A percentile compares a stretch with the other conserved stretches of the same genome.
Conservation (phyloP, 2,329 filamentous ascomycete genomes). For the Verticillium tricorpus region DNA sequence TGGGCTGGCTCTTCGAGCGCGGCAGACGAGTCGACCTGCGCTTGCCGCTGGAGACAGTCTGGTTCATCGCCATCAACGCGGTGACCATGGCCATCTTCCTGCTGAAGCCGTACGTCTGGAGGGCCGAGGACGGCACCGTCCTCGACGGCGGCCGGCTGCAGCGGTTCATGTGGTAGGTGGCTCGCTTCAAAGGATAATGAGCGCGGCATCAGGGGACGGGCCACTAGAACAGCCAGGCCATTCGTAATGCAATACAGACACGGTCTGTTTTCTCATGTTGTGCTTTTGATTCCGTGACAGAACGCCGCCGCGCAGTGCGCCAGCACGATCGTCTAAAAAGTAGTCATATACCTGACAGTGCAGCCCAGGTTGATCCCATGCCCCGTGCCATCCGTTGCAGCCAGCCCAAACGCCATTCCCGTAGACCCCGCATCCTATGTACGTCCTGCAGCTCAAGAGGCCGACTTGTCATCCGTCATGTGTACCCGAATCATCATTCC, state of each 20-base stretch:
- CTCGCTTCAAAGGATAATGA: not conserved
- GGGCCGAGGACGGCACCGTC: slow-evolving; percentile 41
- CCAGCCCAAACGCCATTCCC: not conserved
- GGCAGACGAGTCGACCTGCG: slow-evolving; percentile 36
- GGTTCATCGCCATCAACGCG: slow-evolving; percentile 63
- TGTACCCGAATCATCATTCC: not conserved
- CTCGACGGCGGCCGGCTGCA: slow-evolving; percentile 57
- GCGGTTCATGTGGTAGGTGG: slow-evolving; percentile 73
- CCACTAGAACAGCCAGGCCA: not conserved
- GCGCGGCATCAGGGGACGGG: not conserved
- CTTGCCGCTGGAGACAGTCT: slow-evolving; percentile 57
- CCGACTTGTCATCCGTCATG: not conserved
- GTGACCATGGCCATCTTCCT: slow-evolving; percentile 70
- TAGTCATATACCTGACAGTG: not conserved
- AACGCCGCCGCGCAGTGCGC: not conserved
- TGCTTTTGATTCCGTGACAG: not conserved
- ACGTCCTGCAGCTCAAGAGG: no score
- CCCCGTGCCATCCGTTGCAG: not conserved
- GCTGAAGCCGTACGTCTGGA: slow-evolving; percentile 63
- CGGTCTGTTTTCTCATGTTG: not conserved
- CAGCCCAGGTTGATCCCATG: not conserved
- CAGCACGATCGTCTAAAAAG: not conserved
- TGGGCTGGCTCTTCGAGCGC: slow-evolving; percentile 7
- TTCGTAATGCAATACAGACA: not conserved
- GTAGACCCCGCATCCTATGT: not conserved